Conservation (phyloP, 768 basidiomycete species). For the Amanita exitialis region DNA sequence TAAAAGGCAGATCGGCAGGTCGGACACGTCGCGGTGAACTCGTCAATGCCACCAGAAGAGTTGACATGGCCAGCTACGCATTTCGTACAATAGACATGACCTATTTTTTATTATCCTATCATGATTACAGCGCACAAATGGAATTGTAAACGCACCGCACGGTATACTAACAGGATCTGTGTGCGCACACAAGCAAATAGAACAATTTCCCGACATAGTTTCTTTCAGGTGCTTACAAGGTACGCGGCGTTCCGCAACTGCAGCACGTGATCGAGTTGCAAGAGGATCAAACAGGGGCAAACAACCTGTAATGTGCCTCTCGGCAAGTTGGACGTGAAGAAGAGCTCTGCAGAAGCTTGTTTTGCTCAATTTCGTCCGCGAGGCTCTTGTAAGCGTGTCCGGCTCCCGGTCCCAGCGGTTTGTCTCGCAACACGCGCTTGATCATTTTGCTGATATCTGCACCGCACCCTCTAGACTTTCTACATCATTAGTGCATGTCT, state of each 20-base stretch:
- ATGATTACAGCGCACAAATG: background rate
- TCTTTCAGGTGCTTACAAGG: background rate
- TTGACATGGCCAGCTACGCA: conserved; percentile 41
- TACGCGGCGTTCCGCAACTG: background rate
- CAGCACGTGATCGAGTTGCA: background rate
- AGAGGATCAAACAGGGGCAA: background rate
- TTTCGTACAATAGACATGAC: conserved; percentile 52
- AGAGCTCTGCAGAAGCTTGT: conserved; percentile 1
- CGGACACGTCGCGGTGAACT: conserved; percentile 40
- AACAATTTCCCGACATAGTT: conserved; percentile 24
- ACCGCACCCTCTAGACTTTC: background rate
- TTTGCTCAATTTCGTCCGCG: background rate
- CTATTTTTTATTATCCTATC: conserved; percentile 22
- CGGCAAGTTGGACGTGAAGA: conserved; percentile 3
- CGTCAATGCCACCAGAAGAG: conserved; percentile 17
- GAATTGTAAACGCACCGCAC: conserved; percentile 38
- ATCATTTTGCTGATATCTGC: background rate
- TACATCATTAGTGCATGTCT: conserved; percentile 21
- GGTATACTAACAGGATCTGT: conserved; percentile 49
- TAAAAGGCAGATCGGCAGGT: conserved; percentile 47
- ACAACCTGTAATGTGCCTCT: conserved; percentile 4
- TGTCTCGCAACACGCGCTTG: background rate
- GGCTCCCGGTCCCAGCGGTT: background rate
- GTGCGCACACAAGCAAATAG: conserved; percentile 44
- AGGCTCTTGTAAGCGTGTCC: background rate